These are phyloP conservation scores for Exidia glandulosa DNA, from an alignment of 768 basidiomycete genomes.

Conservation along the genomic window DNA sequence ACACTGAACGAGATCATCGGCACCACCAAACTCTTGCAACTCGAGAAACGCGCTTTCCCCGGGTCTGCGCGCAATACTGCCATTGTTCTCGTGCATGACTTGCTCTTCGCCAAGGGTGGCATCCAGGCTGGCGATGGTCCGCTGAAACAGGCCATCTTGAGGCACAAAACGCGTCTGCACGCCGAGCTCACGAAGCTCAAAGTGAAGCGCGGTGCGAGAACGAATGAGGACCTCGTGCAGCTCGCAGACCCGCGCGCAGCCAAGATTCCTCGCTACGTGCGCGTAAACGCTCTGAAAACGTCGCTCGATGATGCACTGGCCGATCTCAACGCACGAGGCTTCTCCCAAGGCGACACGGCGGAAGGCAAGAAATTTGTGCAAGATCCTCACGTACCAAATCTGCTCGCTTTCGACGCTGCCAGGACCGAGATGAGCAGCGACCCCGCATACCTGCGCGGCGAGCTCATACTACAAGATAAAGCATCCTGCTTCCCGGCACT, in stretches of 20 bases:
- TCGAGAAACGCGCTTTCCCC: conserved; percentile 67
- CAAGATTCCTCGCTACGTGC: conserved; percentile 76
- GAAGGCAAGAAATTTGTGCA: conserved; percentile 46
- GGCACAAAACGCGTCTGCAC: conserved; percentile 81
- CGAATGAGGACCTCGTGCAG: conserved; percentile 53
- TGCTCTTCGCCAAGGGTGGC: conserved; percentile 64
- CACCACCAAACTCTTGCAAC: conserved; percentile 52
- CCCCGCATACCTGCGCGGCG: conserved; percentile 61
- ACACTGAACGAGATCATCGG: conserved; percentile 62
- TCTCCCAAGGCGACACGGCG: conserved; percentile 24
- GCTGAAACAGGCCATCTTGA: conserved; percentile 73
- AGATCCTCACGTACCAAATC: conserved; percentile 74
- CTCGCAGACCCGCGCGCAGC: conserved; percentile 53
- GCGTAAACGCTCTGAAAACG: conserved; percentile 69
- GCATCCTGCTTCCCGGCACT: conserved; percentile 94
- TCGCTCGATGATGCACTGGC: conserved; percentile 51
- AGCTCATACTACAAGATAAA: conserved; percentile 91
- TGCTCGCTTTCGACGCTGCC: conserved; percentile 65
- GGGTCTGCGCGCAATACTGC: conserved; percentile 40
- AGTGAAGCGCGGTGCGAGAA: conserved; percentile 58
- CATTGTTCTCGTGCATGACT: conserved; percentile 83
- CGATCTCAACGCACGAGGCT: conserved; percentile 47
- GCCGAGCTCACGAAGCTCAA: conserved; percentile 82
- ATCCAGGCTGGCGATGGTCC: conserved; percentile 89
- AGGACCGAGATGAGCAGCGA: conserved; percentile 53